A percentile compares a stretch with the other conserved stretches of the same genome.
These are phyloP conservation scores for Carex myosuroides DNA, from an alignment of 176 grass and related monocot genomes.

Conservation along the genomic window DNA sequence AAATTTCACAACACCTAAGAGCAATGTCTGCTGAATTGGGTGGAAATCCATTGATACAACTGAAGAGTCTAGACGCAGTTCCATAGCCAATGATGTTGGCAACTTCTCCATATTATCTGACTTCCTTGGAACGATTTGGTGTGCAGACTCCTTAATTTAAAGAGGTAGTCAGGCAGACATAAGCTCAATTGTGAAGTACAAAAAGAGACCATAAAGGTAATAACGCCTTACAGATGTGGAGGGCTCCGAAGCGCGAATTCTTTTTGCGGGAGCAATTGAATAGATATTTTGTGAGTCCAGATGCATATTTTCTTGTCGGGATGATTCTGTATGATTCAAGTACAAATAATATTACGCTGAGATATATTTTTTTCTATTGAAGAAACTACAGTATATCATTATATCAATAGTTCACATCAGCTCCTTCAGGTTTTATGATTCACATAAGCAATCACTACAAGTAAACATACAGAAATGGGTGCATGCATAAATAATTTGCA, in stretches of 20 bases:
- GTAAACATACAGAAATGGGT: too few relatives aligned
- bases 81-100: conserved; percentile 18
- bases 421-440: not conserved
- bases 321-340: conserved; percentile 1
- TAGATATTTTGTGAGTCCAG: not conserved
- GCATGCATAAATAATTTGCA: not conserved
- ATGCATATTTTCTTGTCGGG: not conserved
- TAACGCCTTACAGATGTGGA: not conserved
- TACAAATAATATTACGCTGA: not conserved
- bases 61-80: conserved; percentile 21
- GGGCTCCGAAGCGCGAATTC: not conserved
- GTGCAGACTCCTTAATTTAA: conserved; percentile 3
- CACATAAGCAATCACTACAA: too few relatives aligned
- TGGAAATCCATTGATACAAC: conserved; percentile 31
- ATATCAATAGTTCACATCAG: not conserved
- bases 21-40: conserved; percentile 17
- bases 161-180: not conserved
- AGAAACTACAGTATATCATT: not conserved
- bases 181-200: conserved; percentile 13
- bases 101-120: conserved; percentile 15
- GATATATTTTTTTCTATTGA: not conserved
- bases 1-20: conserved; percentile 18
- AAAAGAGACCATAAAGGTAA: not conserved
- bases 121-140: not conserved
- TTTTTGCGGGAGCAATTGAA: not conserved